Evolutionary conservation across 768 basidiomycete genomes (phyloP), one percentile per base, ranked within the genome.

Genomic region (Suillus sp.): DNA sequence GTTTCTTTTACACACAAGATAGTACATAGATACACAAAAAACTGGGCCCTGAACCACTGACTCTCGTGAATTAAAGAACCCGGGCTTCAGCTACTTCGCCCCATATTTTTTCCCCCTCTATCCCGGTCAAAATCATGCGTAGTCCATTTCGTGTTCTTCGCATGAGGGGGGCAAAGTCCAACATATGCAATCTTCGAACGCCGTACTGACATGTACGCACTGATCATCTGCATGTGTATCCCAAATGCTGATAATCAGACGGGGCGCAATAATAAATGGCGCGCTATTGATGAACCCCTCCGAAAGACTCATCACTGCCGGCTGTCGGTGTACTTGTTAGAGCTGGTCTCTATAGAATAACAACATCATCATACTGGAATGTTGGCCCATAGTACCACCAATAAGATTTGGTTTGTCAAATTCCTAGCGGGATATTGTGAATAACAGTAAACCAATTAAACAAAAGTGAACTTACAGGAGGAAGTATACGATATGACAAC

Each of bases 401-500:
- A 2, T 35, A 55, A 37, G 14, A 55, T 22, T 35, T 55, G n/a
- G 34, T 55, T 37, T 35, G 34, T 22, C 22, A 55, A 35, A 8
- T 55, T 55, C 34, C 54, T 55, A 55, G 34, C 11, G 54, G 8
- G 30, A 22, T 22, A 22, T 22, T 4, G 3, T 55, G 8, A 55
- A 37, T 22, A 25, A 22, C 35, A 16, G n/a, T 22, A 5, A 22
- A n/a, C 11, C 6, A 14, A 35, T 35, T 8, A 37, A 4, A 37
- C 34, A 4, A 54, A 22, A 13, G 34, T 1, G 13, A 35, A 55
- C 54, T 55, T 25, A 22, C 54, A 55, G 34, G 22, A 55, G 3
- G n/a, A 55, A 55, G 54, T 55, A 55, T 22, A 55, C 10, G 22
- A 55, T 35, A 22, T 55, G 54, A 35, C 22, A 35, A 9, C 54